phyloP scores from a whole-genome alignment of 1,139 yeast genomes.

The Blastobotrys persicus region DNA sequence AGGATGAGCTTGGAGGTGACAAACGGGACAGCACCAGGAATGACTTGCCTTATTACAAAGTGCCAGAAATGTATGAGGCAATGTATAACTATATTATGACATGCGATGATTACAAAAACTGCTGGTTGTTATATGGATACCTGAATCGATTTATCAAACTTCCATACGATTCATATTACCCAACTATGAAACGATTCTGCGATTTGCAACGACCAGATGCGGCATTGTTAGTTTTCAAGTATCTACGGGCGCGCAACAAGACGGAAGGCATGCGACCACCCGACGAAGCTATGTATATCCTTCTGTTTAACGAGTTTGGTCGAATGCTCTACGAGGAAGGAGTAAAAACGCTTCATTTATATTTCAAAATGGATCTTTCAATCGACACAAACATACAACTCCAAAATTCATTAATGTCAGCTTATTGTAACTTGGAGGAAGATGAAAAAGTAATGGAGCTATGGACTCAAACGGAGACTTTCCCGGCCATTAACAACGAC shows the following conservation, averaged over 20 bases:
- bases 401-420: slow-evolving; percentile 63
- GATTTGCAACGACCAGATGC: slow-evolving; percentile 58
- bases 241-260: slow-evolving; percentile 56
- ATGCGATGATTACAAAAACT: slow-evolving; percentile 46
- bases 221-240: slow-evolving; percentile 62
- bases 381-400: slow-evolving; percentile 58
- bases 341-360: slow-evolving; percentile 61
- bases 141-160: slow-evolving; percentile 57
- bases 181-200: slow-evolving; percentile 61
- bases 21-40: slow-evolving; percentile 40
- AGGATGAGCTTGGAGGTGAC: slow-evolving; percentile 54
- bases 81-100: slow-evolving; percentile 49
- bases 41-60: slow-evolving; percentile 30
- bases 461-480: slow-evolving; percentile 57
- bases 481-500: slow-evolving; percentile 58
- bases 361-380: slow-evolving; percentile 62
- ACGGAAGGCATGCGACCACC: slow-evolving; percentile 65
- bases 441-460: slow-evolving; percentile 58
- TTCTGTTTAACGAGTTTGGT: slow-evolving; percentile 63
- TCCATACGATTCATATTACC: slow-evolving; percentile 60
- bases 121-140: slow-evolving; percentile 64
- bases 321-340: slow-evolving; percentile 61
- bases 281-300: slow-evolving; percentile 58
- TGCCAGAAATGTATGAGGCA: slow-evolving; percentile 42
- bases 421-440: slow-evolving; percentile 63